Evolutionary conservation across 352 stramenopile species (phyloP).

Genomic region (Phytopythium ostracodes): DNA sequence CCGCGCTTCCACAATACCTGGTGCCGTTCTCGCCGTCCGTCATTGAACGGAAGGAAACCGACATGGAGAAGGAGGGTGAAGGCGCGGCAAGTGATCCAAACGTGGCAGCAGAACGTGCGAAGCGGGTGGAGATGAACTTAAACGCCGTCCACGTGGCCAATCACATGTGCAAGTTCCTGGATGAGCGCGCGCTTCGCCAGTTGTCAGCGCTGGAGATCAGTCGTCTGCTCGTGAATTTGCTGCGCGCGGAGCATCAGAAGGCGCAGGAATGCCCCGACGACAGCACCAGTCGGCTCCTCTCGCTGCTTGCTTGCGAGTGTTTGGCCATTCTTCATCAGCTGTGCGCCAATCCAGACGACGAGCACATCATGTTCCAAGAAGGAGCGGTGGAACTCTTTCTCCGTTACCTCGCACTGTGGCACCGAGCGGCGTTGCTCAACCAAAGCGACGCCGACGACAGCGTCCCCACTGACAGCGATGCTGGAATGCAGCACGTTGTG

Average conservation of each 20-base stretch:
- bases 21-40: constrained; percentile 7
- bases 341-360: constrained; percentile 25
- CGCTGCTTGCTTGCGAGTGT: constrained; percentile 24
- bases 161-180: constrained; percentile 27
- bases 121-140: constrained; percentile 16
- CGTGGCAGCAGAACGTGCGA: neutral
- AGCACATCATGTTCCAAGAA: constrained; percentile 39
- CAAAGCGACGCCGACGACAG: neutral
- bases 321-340: constrained; percentile 40
- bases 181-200: constrained; percentile 25
- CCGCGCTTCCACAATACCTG: constrained; percentile 38
- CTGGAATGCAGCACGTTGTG: neutral
- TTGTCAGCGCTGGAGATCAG: constrained; percentile 43
- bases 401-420: constrained; percentile 31
- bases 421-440: neutral
- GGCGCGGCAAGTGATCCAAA: neutral
- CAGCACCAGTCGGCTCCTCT: constrained; percentile 7
- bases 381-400: constrained; percentile 35
- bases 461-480: neutral
- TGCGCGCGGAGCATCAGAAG: constrained; percentile 19
- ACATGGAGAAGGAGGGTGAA: neutral
- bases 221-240: constrained; percentile 28
- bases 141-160: constrained; percentile 16
- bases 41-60: neutral
- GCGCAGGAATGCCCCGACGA: constrained; percentile 3